Conservation (phyloP, 306 rosid genomes). For the Quercus agrifolia region DNA sequence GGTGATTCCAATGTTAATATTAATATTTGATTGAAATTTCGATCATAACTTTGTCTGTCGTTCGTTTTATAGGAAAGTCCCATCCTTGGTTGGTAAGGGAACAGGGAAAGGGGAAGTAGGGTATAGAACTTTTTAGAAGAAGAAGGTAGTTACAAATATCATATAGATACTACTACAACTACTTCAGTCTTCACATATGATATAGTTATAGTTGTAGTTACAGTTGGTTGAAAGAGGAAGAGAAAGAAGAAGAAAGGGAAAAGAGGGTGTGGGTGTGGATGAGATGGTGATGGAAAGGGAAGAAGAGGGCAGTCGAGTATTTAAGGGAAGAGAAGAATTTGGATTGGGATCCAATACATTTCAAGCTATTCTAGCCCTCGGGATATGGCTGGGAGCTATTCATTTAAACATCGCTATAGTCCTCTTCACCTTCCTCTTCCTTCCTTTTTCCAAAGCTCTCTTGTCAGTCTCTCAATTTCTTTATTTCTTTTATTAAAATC, state of each 20-base stretch:
- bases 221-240: not conserved
- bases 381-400: conserved; percentile 68
- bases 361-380: conserved; percentile 39
- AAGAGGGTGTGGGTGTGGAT: not conserved
- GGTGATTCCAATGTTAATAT: too few species aligned
- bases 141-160: too few species aligned
- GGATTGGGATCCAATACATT: conserved; percentile 24
- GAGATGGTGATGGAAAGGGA: not conserved
- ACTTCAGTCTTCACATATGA: too few species aligned
- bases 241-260: not conserved
- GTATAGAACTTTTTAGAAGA: too few species aligned
- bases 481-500: not conserved
- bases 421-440: conserved; percentile 51
- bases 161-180: too few species aligned
- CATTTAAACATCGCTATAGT: conserved; percentile 51
- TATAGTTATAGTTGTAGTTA: too few species aligned
- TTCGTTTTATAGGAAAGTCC: too few species aligned
- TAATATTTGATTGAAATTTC: too few species aligned
- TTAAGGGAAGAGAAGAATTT: conserved; percentile 34
- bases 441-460: conserved; percentile 57
- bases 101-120: too few species aligned
- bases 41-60: too few species aligned
- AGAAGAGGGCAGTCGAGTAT: conserved; percentile 16
- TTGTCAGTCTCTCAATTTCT: conserved; percentile 34
- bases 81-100: too few species aligned